Evolutionary conservation across 1,139 yeast species (phyloP).

Genomic region (Candida tropicalis): DNA sequence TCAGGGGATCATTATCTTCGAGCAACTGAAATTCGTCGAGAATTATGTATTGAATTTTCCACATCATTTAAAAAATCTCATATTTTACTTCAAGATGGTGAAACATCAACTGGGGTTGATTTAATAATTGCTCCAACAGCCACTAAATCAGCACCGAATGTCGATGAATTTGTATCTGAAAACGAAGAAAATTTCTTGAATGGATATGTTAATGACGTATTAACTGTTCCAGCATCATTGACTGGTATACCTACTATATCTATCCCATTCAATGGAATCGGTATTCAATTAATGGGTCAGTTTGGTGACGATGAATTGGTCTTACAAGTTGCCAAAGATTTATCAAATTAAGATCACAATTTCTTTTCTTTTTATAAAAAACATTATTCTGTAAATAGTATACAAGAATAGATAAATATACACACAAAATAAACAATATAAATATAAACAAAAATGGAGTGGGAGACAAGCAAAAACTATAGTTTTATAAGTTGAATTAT

Average conservation of each 20-base stretch:
- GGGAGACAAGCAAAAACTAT: not conserved
- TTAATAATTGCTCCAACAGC: conserved; percentile 76
- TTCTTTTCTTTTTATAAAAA: too few species aligned
- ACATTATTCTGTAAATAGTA: conserved; percentile 11
- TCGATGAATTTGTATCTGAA: conserved; percentile 40
- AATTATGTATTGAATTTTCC: conserved; percentile 67
- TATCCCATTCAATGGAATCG: conserved; percentile 60
- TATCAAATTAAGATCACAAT: conserved; percentile 12
- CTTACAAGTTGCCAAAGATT: conserved; percentile 36
- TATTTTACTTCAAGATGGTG: conserved; percentile 28
- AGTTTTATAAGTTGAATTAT: conserved; percentile 31
- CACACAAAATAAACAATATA: conserved; percentile 1
- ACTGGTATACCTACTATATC: conserved; percentile 89
- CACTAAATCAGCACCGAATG: conserved; percentile 56
- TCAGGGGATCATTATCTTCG: conserved; percentile 79
- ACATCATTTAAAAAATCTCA: conserved; percentile 57
- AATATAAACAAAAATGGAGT: not conserved
- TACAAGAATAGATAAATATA: conserved; percentile 5
- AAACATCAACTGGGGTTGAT: conserved; percentile 53
- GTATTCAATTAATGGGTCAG: conserved; percentile 83
- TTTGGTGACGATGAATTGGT: conserved; percentile 76
- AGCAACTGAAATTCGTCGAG: conserved; percentile 70
- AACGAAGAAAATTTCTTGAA: conserved; percentile 52
- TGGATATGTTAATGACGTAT: conserved; percentile 76
- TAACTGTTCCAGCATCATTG: conserved; percentile 87